Evolutionary conservation across 192 early-diverging fungal species (phyloP).

Genomic region (Coemansia sp.): DNA sequence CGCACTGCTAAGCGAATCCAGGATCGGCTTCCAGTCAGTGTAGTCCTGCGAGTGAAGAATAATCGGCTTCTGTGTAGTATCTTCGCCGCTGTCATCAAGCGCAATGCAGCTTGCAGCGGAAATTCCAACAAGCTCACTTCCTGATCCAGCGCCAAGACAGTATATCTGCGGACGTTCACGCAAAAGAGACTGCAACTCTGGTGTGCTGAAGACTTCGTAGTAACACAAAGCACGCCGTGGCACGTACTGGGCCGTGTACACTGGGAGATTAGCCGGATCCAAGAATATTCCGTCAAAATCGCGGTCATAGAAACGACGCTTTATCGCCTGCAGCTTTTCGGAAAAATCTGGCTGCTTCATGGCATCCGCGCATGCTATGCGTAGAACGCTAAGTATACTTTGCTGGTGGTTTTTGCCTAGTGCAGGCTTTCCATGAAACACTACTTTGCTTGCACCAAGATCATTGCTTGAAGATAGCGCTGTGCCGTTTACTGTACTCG

Average conservation of each 20-base stretch:
- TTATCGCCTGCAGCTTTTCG: conserved; percentile 69
- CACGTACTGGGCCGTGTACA: conserved; percentile 87
- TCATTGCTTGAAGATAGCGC: neutral
- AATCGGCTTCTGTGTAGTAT: conserved; percentile 8
- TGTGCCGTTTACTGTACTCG: neutral
- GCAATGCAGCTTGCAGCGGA: conserved; percentile 60
- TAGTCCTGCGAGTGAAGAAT: conserved; percentile 60
- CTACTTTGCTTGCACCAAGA: neutral
- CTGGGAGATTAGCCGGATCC: conserved; percentile 66
- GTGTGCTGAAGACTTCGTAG: conserved; percentile 63
- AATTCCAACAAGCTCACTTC: conserved; percentile 82
- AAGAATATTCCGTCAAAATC: conserved; percentile 84
- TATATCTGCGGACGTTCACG: conserved; percentile 53
- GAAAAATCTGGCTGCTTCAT: conserved; percentile 63
- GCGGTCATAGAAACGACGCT: conserved; percentile 76
- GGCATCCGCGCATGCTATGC: conserved; percentile 59
- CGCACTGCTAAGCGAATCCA: conserved; percentile 56
- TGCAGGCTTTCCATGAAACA: conserved; percentile 3
- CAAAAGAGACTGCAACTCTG: conserved; percentile 57
- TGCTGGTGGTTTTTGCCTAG: conserved; percentile 41
- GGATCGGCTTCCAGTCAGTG: conserved; percentile 62
- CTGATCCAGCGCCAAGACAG: conserved; percentile 81
- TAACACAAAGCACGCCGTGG: conserved; percentile 86
- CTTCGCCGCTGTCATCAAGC: neutral
- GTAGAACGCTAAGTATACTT: conserved; percentile 65